phyloP scores from a whole-genome alignment of 2,329 filamentous ascomycete genomes.

The Botrytis porri region DNA sequence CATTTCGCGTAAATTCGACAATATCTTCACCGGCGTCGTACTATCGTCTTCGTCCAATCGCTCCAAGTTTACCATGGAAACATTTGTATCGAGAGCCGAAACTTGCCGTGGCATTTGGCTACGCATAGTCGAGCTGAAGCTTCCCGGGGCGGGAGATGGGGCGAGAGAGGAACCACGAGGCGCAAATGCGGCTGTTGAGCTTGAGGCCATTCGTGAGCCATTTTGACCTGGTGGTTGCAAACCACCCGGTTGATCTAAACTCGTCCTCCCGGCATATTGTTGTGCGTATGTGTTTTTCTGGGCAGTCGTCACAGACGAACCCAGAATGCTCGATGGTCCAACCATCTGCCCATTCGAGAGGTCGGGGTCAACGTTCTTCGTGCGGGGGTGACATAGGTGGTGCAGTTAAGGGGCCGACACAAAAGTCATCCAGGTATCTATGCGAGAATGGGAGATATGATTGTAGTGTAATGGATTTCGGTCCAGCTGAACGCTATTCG shows the following conservation, averaged over 20 bases:
- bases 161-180: slow-evolving; percentile 68
- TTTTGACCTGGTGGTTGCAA: slow-evolving; percentile 49
- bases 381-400: slow-evolving; percentile 36
- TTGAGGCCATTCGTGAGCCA: slow-evolving; percentile 49
- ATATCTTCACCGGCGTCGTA: slow-evolving; percentile 65
- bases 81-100: slow-evolving; percentile 55
- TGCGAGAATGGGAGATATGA: background rate
- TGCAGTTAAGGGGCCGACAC: slow-evolving; percentile 25
- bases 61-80: slow-evolving; percentile 48
- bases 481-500: background rate
- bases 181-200: slow-evolving; percentile 59
- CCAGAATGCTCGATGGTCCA: slow-evolving; percentile 48
- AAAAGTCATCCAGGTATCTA: slow-evolving; percentile 24
- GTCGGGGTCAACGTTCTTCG: slow-evolving; percentile 31
- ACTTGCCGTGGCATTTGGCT: slow-evolving; percentile 65
- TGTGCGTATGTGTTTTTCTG: slow-evolving; percentile 52
- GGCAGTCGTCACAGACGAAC: slow-evolving; percentile 52
- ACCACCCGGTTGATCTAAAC: slow-evolving; percentile 54
- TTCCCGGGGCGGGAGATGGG: slow-evolving; percentile 70
- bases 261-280: slow-evolving; percentile 45
- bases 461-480: background rate
- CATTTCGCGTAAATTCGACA: slow-evolving; percentile 74
- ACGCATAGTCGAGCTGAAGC: slow-evolving; percentile 85
- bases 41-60: slow-evolving; percentile 62
- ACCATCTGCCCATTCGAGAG: slow-evolving; percentile 39